These are phyloP conservation scores for Datisca glomerata DNA, from an alignment of 306 rosid genomes.

Conservation along the genomic window DNA sequence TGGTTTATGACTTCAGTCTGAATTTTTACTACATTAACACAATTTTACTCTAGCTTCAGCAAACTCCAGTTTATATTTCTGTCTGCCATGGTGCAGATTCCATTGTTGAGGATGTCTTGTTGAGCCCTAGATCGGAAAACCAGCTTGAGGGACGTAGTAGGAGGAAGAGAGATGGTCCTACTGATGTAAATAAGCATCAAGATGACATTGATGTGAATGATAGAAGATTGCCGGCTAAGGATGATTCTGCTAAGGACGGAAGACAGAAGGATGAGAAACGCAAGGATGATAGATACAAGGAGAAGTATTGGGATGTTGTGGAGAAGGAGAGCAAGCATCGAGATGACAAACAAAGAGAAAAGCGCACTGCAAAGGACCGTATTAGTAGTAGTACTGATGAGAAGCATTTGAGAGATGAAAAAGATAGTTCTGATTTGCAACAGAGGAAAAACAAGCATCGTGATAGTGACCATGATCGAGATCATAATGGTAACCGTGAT, in stretches of 20 bases:
- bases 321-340: slow-evolving; percentile 68
- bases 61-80: slow-evolving; percentile 15
- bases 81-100: slow-evolving; percentile 29
- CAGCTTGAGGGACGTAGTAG: slow-evolving; percentile 54
- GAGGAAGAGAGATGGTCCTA: slow-evolving; percentile 59
- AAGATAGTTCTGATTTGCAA: slow-evolving; percentile 44
- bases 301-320: slow-evolving; percentile 57
- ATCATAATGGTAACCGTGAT: slow-evolving; percentile 24
- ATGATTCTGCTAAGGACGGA: slow-evolving; percentile 56
- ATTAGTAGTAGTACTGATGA: slow-evolving; percentile 57
- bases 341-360: slow-evolving; percentile 66
- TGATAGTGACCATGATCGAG: slow-evolving; percentile 44
- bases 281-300: slow-evolving; percentile 71
- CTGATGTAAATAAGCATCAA: slow-evolving; percentile 48
- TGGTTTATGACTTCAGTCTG: too few species aligned
- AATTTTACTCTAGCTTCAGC: too few species aligned
- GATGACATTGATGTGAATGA: slow-evolving; percentile 44
- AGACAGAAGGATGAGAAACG: slow-evolving; percentile 76
- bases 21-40: too few species aligned
- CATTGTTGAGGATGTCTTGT: slow-evolving; percentile 43
- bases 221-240: slow-evolving; percentile 47
- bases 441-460: slow-evolving; percentile 61
- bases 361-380: slow-evolving; percentile 52
- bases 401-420: slow-evolving; percentile 63
- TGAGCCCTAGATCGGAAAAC: slow-evolving; percentile 55